Percentiles rank a stretch among this genome's conserved stretches.
Evolutionary conservation across 257 asterid species (phyloP).

Genomic region (Oldenlandia corymbosa): DNA sequence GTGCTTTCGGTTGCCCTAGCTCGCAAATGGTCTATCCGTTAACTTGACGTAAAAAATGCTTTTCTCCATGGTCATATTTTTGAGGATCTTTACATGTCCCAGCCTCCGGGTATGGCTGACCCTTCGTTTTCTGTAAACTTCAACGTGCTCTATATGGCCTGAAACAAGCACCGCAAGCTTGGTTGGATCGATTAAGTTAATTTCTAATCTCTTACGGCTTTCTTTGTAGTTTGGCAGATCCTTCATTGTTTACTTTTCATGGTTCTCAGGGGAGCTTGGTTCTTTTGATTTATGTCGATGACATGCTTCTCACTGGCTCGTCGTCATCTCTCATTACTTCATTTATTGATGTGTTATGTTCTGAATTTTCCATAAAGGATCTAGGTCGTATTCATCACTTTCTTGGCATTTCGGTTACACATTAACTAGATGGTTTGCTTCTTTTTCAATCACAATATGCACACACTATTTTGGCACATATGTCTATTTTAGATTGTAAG

Average conservation of each 20-base stretch:
- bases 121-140: not conserved
- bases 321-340: not conserved
- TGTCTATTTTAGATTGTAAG: not conserved
- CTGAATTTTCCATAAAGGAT: constrained; percentile 7
- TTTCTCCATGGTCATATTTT: not conserved
- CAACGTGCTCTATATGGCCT: not conserved
- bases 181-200: not conserved
- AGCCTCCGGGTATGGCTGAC: constrained; percentile 2
- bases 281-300: constrained; percentile 4
- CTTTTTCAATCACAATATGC: not conserved
- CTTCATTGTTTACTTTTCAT: constrained; percentile 2
- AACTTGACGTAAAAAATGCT: not conserved
- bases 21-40: not conserved
- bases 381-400: not conserved
- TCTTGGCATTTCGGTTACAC: constrained; percentile 4
- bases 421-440: not conserved
- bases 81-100: not conserved
- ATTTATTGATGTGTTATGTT: not conserved
- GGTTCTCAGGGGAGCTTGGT: not conserved
- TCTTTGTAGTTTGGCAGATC: constrained; percentile 5
- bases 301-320: constrained; percentile 4
- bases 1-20: not conserved
- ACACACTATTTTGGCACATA: not conserved
- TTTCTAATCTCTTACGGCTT: not conserved
- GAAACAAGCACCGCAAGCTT: constrained; percentile 4